A percentile compares a stretch with the other conserved stretches of the same genome.
phyloP scores from a whole-genome alignment of 176 grass and related monocot genomes.

The Rhynchospora tenuis region DNA sequence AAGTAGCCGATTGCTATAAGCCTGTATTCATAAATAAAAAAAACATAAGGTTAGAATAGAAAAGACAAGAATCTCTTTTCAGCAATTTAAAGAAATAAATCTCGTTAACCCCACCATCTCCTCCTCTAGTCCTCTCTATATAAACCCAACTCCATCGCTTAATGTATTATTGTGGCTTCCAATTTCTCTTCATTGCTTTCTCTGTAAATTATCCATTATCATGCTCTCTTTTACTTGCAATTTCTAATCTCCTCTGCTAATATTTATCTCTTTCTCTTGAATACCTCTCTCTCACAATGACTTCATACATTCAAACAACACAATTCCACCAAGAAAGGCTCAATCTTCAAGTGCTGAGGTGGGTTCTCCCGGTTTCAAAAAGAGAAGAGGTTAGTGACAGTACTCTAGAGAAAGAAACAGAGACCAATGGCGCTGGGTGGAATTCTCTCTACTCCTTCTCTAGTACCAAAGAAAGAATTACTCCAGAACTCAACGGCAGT shows the following conservation, averaged over 20 bases:
- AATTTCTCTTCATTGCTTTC: background rate
- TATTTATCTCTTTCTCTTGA: background rate
- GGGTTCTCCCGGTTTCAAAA: conserved; percentile 4
- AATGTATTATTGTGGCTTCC: conserved; percentile 14
- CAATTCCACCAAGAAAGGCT: conserved; percentile 23
- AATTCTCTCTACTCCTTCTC: conserved; percentile 26
- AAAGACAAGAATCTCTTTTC: conserved; percentile 16
- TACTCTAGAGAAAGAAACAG: background rate
- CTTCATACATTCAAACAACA: conserved; percentile 18
- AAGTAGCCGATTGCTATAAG: background rate
- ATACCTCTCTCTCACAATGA: conserved; percentile 4
- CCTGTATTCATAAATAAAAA: background rate
- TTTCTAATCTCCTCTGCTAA: background rate
- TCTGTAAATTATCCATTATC: background rate
- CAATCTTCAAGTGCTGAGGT: conserved; percentile 16
- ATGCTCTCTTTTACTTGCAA: background rate
- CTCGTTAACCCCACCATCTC: background rate
- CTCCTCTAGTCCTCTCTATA: conserved; percentile 6
- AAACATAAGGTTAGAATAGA: background rate
- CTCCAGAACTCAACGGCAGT: background rate
- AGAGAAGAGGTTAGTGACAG: background rate
- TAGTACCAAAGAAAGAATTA: background rate
- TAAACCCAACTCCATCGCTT: conserved; percentile 1
- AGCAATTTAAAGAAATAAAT: conserved; percentile 20
- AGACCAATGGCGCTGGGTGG: conserved; percentile 11